A percentile compares a stretch with the other conserved stretches of the same genome.
These are phyloP conservation scores for Metarhizium rileyi DNA, from an alignment of 2,329 filamentous ascomycete genomes.

Conservation along the genomic window DNA sequence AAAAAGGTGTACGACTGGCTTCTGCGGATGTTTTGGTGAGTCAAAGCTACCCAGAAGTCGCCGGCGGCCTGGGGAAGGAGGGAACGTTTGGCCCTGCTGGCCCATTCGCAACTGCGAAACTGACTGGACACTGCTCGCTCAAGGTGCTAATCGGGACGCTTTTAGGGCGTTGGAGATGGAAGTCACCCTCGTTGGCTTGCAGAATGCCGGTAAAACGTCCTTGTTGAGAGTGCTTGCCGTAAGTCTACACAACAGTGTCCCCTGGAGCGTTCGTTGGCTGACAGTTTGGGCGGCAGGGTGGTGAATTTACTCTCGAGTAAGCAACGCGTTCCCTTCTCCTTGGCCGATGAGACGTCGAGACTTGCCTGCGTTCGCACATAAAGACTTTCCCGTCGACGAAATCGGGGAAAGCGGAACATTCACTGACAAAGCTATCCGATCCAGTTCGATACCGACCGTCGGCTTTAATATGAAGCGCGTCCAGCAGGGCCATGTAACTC, in stretches of 20 bases:
- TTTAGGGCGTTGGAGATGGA: slow-evolving; percentile 97
- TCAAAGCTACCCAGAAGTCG: slow-evolving; percentile 14
- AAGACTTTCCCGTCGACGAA: neutral
- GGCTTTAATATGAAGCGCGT: slow-evolving; percentile 99
- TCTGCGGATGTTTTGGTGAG: slow-evolving; percentile 92
- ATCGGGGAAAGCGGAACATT: slow-evolving; percentile 2
- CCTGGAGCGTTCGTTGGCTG: slow-evolving; percentile 10
- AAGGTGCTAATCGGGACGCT: slow-evolving; percentile 12
- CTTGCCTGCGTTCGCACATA: neutral
- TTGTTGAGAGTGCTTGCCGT: slow-evolving; percentile 89
- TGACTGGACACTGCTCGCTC: slow-evolving; percentile 7
- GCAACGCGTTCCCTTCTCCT: slow-evolving; percentile 21
- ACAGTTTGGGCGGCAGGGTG: slow-evolving; percentile 52
- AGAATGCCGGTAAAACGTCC: slow-evolving; percentile 97
- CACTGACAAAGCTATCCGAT: slow-evolving; percentile 30
- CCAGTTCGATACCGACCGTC: slow-evolving; percentile 93
- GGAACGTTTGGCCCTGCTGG: neutral
- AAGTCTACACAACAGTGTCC: slow-evolving; percentile 33
- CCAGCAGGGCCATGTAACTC: slow-evolving; percentile 92
- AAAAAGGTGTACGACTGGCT: slow-evolving; percentile 97
- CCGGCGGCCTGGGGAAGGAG: neutral
- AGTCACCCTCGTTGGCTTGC: slow-evolving; percentile 96
- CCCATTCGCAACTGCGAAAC: neutral
- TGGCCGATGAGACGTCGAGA: neutral
- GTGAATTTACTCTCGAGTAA: slow-evolving; percentile 98